Evolutionary conservation across 768 basidiomycete species (phyloP), one percentile per base, ranked within the genome.

Genomic region (Tulasnella sp.): DNA sequence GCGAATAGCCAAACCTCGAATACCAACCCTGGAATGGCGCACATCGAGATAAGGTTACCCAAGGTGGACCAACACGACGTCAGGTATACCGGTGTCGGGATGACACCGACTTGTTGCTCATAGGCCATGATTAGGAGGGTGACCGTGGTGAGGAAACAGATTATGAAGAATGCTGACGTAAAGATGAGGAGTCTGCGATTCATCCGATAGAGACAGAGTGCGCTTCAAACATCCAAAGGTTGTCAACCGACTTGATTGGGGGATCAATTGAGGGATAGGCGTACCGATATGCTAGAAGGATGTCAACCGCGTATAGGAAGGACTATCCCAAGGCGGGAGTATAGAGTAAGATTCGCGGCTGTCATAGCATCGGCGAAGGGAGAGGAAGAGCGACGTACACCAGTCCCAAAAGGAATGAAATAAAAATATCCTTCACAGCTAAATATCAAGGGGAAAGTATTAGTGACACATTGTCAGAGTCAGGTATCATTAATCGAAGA

Each of bases 191-290:
- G 58, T 3, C 30, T 59, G 45, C 47, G 44, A 15, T 59, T 59
- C 58, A 59, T 59, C n/a, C 58, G 47, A 24, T 49, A 59, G n/a
- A 59, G 26, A 47, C 58, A 59, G 21, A 59, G 30, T 11, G 58
- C 58, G 34, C 34, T 38, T 5, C 15, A 15, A 38, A 15, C 5
- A 38, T 38, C 7, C 7, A 15, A 38, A 15, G 5, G 15, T 38
- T 15, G 15, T 38, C 34, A 38, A 7, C 7, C 34, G 15, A 15
- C 34, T 38, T 15, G 34, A 38, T 38, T 5, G 34, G 34, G n/a
- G n/a, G n/a, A n/a, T n/a, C n/a, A n/a, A n/a, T 38, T 38, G 34
- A 38, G 15, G 34, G 34, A 38, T 15, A 38, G n/a, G n/a, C n/a
- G n/a, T 38, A 15, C 58, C 58, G 27, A 47, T 59, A 59, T 19